Evolutionary conservation across 257 asterid species (phyloP), one percentile per base, ranked within the genome.

Genomic region (Leptodermis oblonga): DNA sequence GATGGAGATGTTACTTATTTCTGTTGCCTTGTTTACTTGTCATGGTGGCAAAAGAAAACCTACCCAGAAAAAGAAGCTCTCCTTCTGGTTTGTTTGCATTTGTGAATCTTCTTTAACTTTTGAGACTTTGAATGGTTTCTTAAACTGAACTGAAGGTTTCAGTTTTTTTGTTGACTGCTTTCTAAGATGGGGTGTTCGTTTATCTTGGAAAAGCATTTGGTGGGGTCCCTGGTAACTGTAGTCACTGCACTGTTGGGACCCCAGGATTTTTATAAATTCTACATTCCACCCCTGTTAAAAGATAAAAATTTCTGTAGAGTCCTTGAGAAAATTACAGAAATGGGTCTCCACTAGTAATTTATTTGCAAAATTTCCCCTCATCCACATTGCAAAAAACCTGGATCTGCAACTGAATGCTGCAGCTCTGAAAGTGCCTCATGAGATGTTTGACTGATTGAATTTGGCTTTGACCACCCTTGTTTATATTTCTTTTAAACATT

Each of bases 1-100:
- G 78, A 68, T 74, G 34, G 58, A 48, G 69, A 74, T 59, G 11
- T 56, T 33, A 25, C 77, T 73, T 55, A 55, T 73, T 73, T 56
- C 30, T 42, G 30, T 62, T 65, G 23, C n/a, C 65, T 49, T 67
- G 37, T 52, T 67, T 59, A 34, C 73, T 67, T 59, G 65, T 34
- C 45, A 22, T 73, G 58, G 36, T 65, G 71, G 71, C 41, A 42
- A 72, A 28, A 37, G 60, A 42, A 30, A 41, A 52, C 70, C 63
- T 55, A 25, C 63, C 30, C 56, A 41, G 20, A 41, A 26, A 52
- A 14, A 26, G 17, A 28, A 54, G n/a, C 17, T 49, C 65, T 5
- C n/a, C 23, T 22, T 52, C 36, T 41, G 39, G 13, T 65, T 43
- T 33, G 54, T 39, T 65, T 43, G 22, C 54, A 7, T 63, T 48